A percentile compares a stretch with the other conserved stretches of the same genome.
These are phyloP conservation scores for Falciphora oryzae DNA, from an alignment of 2,329 filamentous ascomycete species.

Conservation along the genomic window DNA sequence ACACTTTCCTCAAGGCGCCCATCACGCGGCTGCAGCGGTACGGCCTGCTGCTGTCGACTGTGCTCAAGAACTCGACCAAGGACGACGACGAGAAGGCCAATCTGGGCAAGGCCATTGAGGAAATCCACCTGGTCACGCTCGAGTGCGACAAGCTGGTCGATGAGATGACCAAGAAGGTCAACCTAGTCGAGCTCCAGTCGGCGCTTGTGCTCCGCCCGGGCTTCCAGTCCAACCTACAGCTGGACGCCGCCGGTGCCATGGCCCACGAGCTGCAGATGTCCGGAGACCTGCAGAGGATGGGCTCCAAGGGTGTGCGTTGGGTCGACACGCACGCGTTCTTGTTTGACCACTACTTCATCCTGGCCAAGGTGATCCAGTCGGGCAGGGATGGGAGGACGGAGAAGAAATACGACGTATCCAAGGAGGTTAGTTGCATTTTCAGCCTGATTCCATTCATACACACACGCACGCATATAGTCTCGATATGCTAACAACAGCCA, in stretches of 20 bases:
- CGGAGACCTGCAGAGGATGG: conserved; percentile 83
- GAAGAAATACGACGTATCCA: conserved; percentile 91
- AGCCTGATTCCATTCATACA: conserved; percentile 4
- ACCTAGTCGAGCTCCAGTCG: conserved; percentile 74
- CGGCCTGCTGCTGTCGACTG: conserved; percentile 72
- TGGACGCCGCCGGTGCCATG: conserved; percentile 78
- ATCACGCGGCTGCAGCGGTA: conserved; percentile 92
- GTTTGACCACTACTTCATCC: conserved; percentile 93
- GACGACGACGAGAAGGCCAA: conserved; percentile 90
- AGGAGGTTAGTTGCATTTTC: conserved; percentile 54
- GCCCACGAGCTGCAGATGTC: conserved; percentile 75
- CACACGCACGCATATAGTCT: not conserved
- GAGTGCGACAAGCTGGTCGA: conserved; percentile 92
- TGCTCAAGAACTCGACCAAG: conserved; percentile 74
- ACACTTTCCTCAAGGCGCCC: conserved; percentile 87
- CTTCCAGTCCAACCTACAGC: conserved; percentile 83
- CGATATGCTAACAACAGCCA: conserved; percentile 17
- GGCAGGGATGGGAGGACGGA: conserved; percentile 61
- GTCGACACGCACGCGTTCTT: conserved; percentile 89
- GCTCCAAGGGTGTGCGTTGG: conserved; percentile 85
- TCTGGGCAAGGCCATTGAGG: conserved; percentile 75
- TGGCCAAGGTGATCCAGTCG: conserved; percentile 72
- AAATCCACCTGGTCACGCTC: conserved; percentile 81
- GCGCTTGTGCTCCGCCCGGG: conserved; percentile 82
- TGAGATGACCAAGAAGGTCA: conserved; percentile 86